A percentile compares a stretch with the other conserved stretches of the same genome.
phyloP scores from a whole-genome alignment of 805 yeast species.

The Maudiozyma pseudohumilis region DNA sequence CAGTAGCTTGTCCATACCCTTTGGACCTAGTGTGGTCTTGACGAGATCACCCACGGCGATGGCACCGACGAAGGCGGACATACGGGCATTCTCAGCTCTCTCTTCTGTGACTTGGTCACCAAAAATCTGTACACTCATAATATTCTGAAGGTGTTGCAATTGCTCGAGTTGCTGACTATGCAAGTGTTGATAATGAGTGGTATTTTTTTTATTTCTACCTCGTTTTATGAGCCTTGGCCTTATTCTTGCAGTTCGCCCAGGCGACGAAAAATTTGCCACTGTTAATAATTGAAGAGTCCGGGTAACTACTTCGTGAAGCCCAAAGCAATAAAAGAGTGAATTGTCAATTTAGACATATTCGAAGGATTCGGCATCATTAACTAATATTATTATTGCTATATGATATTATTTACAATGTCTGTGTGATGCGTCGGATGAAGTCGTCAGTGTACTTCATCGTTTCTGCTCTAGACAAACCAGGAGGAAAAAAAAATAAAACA shows the following conservation, averaged over 20 bases:
- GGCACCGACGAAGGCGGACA: slow-evolving; percentile 96
- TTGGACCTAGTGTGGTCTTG: slow-evolving; percentile 90
- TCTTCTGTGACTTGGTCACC: slow-evolving; percentile 97
- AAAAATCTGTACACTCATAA: slow-evolving; percentile 70
- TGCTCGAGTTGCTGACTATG: too few relatives aligned
- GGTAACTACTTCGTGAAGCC: neutral
- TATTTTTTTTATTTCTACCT: too few relatives aligned
- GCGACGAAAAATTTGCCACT: neutral
- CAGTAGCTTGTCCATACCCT: slow-evolving; percentile 95
- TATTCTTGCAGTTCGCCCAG: too few relatives aligned
- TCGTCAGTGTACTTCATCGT: too few relatives aligned
- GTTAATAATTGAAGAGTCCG: neutral
- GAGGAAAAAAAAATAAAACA: too few relatives aligned
- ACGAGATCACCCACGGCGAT: slow-evolving; percentile 98
- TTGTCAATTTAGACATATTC: neutral
- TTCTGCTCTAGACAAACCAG: too few relatives aligned
- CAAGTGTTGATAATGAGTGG: too few relatives aligned
- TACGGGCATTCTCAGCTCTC: slow-evolving; percentile 95
- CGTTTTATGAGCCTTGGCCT: too few relatives aligned
- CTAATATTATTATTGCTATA: too few relatives aligned
- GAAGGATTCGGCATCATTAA: neutral
- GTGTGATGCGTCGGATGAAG: too few relatives aligned
- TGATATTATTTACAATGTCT: too few relatives aligned
- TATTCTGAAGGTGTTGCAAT: too few relatives aligned
- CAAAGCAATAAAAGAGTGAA: neutral